These are phyloP conservation scores for Trametes elegans DNA, from an alignment of 768 basidiomycete genomes.

Conservation along the genomic window DNA sequence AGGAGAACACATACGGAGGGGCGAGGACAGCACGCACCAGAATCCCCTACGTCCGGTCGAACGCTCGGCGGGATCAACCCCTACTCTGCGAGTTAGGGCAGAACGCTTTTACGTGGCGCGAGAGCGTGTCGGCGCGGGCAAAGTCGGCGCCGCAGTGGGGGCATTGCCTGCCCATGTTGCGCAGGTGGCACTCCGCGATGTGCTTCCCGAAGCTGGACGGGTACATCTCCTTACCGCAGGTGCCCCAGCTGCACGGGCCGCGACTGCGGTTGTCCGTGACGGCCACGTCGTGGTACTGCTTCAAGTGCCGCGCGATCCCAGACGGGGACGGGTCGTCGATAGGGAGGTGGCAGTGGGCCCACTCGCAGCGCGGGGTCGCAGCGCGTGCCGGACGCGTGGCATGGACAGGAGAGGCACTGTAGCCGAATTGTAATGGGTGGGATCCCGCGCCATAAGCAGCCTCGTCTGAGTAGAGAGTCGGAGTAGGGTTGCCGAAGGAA, in stretches of 20 bases:
- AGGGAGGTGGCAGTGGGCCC: slow-evolving; percentile 5
- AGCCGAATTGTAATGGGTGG: background rate
- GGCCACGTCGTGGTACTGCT: slow-evolving; percentile 14
- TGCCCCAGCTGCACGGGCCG: slow-evolving; percentile 10
- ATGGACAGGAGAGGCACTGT: background rate
- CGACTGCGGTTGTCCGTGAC: slow-evolving; percentile 17
- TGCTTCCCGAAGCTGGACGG: slow-evolving; percentile 22
- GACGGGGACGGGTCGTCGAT: slow-evolving; percentile 18
- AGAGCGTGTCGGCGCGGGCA: slow-evolving; percentile 20
- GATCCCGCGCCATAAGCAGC: background rate
- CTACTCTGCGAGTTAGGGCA: slow-evolving; percentile 17
- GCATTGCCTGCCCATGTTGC: slow-evolving; percentile 16
- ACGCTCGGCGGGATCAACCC: background rate
- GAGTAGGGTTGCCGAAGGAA: background rate
- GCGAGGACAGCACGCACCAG: no score
- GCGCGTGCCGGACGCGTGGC: background rate
- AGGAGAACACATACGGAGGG: no score
- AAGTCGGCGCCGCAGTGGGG: slow-evolving; percentile 19
- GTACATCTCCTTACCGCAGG: slow-evolving; percentile 21
- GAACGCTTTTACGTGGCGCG: slow-evolving; percentile 23
- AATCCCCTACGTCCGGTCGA: no score
- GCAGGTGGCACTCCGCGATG: slow-evolving; percentile 22
- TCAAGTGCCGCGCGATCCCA: slow-evolving; percentile 21
- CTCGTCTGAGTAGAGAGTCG: background rate
- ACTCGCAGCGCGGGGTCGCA: slow-evolving; percentile 4